These are phyloP conservation scores for Macrolepiota albuminosa DNA, from an alignment of 768 basidiomycete species.

Conservation along the genomic window DNA sequence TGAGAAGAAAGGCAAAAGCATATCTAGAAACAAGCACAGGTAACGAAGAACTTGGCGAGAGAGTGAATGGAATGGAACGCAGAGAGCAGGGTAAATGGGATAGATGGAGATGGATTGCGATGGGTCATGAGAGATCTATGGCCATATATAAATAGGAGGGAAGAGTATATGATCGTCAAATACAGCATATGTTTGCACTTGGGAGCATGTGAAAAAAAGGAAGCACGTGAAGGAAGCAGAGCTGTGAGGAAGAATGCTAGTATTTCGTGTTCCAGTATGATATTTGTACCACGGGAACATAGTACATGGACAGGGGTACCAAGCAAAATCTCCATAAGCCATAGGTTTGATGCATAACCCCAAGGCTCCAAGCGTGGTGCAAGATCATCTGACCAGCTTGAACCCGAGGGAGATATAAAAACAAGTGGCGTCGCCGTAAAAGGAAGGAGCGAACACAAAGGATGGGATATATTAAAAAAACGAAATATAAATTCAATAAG, in stretches of 20 bases:
- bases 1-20: not conserved
- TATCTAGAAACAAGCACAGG: not conserved
- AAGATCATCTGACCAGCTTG: not conserved
- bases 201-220: not conserved
- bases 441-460: not conserved
- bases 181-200: not conserved
- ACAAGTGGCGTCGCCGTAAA: not conserved
- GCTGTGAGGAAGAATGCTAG: not conserved
- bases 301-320: not conserved
- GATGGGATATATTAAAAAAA: not conserved
- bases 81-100: not conserved
- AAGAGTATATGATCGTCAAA: not conserved
- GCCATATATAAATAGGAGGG: not conserved
- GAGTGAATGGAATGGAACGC: not conserved
- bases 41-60: not conserved
- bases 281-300: not conserved
- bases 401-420: not conserved
- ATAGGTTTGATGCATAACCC: not conserved
- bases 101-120: constrained; percentile 4
- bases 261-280: not conserved
- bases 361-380: not conserved
- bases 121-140: not conserved
- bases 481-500: not conserved
- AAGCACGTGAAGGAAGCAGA: not conserved
- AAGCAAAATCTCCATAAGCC: not conserved